Evolutionary conservation across 1,284 basidiomycete species (phyloP).

Genomic region (Psilocybe mexicana): DNA sequence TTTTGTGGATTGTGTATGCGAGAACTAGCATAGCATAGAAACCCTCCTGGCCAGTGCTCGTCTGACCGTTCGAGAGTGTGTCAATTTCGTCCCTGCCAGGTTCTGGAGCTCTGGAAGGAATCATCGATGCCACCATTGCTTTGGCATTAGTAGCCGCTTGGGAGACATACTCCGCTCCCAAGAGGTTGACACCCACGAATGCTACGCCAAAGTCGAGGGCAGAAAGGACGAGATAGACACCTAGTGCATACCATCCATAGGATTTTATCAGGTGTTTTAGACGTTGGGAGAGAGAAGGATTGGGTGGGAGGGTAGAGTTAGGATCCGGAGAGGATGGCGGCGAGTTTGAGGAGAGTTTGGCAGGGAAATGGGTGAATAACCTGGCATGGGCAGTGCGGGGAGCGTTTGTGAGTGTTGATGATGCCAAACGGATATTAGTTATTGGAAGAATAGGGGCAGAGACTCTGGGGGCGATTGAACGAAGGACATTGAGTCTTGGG

Average conservation of each 20-base stretch:
- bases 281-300: conserved; percentile 65
- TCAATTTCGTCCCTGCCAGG: conserved; percentile 66
- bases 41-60: conserved; percentile 54
- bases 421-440: conserved; percentile 28
- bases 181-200: conserved; percentile 82
- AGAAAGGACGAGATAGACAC: conserved; percentile 77
- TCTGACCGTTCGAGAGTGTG: conserved; percentile 25
- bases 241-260: conserved; percentile 92
- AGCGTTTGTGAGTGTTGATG: conserved; percentile 27
- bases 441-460: conserved; percentile 48
- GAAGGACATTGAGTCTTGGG: conserved; percentile 32
- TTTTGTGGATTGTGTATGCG: conserved; percentile 97
- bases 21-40: conserved; percentile 91
- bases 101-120: conserved; percentile 55
- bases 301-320: conserved; percentile 39
- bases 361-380: conserved; percentile 50
- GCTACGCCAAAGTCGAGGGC: conserved; percentile 80
- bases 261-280: conserved; percentile 87
- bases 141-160: conserved; percentile 65
- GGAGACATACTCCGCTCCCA: conserved; percentile 90
- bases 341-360: conserved; percentile 39
- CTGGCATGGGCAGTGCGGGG: conserved; percentile 35
- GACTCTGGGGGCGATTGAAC: conserved; percentile 36
- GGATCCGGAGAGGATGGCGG: conserved; percentile 26
- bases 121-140: conserved; percentile 41